Base-by-base conservation (phyloP, 1,284 basidiomycete species). In the Austroboletus novae-zelandiae region DNA sequence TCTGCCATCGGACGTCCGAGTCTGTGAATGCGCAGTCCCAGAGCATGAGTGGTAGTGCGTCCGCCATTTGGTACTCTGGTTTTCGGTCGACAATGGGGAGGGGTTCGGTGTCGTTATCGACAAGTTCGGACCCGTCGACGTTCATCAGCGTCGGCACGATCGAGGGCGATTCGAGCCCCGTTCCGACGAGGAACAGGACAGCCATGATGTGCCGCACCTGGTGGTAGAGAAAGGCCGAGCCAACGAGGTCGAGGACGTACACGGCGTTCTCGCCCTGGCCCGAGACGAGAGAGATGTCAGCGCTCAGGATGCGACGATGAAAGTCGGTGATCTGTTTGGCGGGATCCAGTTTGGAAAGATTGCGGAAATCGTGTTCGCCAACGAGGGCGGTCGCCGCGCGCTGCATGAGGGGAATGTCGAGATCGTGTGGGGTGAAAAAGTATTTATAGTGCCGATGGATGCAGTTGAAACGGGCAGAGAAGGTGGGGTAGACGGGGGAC, bases 201-300 rank as follows among this genome's bases (percentile, higher is more conserved):
- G 92, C 91, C 81, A 98, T 90, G 69, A 98, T 98, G 67, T 98
- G 93, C 39, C 96, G 81, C 11, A 99, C 97, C 75, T 98, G 96
- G 70, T 99, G 94, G 71, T 97, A 99, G 39, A 99, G 74, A 67
- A 98, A 98, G 0, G 94, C 95, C 0, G 80, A 88, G 1, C 95
- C 95, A 37, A 89, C 74, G 34, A 98, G 82, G 67, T 98, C 91
- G 59, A 98, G 79, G 25, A 95, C 91, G 60, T 85, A 84, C 60
- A 89, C 68, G 1, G 70, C 67, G 11, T 70, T 57, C 10, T 37
- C 48, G 15, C 40, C 47, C 7, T 50, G 37, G 15, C 48, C 46
- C 9, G 46, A 56, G 8, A 80, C 72, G 9, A 68, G 71, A 13
- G 70, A 70, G 51, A 94, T 84, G 20, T 81, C 77, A 0, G 89